These are phyloP conservation scores for Paracorniculantispora psalliotae DNA, from an alignment of 2,329 filamentous ascomycete genomes.

Conservation along the genomic window DNA sequence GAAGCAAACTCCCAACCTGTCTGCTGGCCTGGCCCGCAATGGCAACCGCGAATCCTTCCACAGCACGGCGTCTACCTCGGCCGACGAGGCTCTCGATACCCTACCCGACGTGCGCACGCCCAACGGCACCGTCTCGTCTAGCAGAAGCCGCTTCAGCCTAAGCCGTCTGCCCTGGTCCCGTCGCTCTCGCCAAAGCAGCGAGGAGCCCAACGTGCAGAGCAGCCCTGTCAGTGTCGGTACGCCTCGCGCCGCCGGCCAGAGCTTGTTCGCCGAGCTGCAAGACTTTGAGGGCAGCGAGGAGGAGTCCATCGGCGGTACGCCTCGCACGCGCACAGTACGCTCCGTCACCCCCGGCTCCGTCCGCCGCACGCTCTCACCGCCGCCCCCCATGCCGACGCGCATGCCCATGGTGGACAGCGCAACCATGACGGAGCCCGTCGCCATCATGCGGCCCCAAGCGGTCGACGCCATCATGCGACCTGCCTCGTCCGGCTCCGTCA, in stretches of 20 bases:
- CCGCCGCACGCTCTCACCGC: slow-evolving; percentile 39
- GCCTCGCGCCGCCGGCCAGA: slow-evolving; percentile 58
- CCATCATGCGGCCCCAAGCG: slow-evolving; percentile 23
- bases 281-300: slow-evolving; percentile 74
- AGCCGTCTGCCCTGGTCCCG: slow-evolving; percentile 57
- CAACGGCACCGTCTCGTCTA: slow-evolving; percentile 52
- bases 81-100: slow-evolving; percentile 65
- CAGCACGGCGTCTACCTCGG: slow-evolving; percentile 85
- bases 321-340: slow-evolving; percentile 45
- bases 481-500: slow-evolving; percentile 38
- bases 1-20: slow-evolving; percentile 37
- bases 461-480: slow-evolving; percentile 31
- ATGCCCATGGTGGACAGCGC: slow-evolving; percentile 57
- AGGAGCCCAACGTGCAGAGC: slow-evolving; percentile 52
- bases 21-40: slow-evolving; percentile 35
- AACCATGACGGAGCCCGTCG: slow-evolving; percentile 56
- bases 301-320: slow-evolving; percentile 56
- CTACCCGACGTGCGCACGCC: slow-evolving; percentile 56
- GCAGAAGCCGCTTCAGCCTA: slow-evolving; percentile 67
- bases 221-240: slow-evolving; percentile 55
- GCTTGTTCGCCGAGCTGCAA: slow-evolving; percentile 84
- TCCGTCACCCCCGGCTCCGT: slow-evolving; percentile 46
- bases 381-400: slow-evolving; percentile 44
- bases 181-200: slow-evolving; percentile 56
- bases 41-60: slow-evolving; percentile 64